Percentiles rank a stretch among this genome's conserved stretches.
Evolutionary conservation across 352 stramenopile species (phyloP).

Genomic region (Pythium rishiriense): DNA sequence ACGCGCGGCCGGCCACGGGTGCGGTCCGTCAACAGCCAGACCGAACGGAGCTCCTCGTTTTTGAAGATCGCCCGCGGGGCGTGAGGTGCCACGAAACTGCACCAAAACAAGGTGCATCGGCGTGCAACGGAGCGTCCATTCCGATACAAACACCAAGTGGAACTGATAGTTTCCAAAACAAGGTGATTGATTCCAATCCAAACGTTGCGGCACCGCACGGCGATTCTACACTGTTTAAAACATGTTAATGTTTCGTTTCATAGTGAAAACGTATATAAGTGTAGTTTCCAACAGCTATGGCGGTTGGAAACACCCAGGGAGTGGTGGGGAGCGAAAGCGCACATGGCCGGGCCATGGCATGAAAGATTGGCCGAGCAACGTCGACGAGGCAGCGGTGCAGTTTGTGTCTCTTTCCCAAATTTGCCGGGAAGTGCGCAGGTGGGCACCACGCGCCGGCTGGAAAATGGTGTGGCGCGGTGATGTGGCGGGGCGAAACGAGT

Average conservation of each 20-base stretch:
- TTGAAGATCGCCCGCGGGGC: constrained; percentile 27
- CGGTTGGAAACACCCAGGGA: constrained; percentile 14
- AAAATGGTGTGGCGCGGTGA: constrained; percentile 30
- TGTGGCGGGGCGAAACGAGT: constrained; percentile 28
- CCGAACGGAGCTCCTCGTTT: constrained; percentile 12
- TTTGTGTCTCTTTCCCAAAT: constrained; percentile 65
- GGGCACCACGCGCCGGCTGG: constrained; percentile 14
- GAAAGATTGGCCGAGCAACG: constrained; percentile 58
- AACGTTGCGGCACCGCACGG: constrained; percentile 19
- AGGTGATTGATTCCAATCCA: constrained; percentile 7
- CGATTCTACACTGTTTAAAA: constrained; percentile 15
- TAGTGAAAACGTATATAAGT: constrained; percentile 8
- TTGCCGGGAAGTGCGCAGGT: constrained; percentile 52
- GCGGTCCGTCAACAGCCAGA: neutral
- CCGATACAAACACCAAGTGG: constrained; percentile 13
- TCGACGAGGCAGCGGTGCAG: constrained; percentile 41
- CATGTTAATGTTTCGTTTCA: neutral
- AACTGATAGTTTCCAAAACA: constrained; percentile 15
- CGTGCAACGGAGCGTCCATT: neutral
- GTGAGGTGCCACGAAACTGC: constrained; percentile 1
- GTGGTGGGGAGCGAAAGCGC: constrained; percentile 24
- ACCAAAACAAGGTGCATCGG: constrained; percentile 28
- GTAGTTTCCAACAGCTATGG: constrained; percentile 16
- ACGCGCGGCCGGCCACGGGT: neutral
- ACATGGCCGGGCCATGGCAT: constrained; percentile 25